Conservation (phyloP, 164 flowering plant species). For the Magnolia sinica region DNA sequence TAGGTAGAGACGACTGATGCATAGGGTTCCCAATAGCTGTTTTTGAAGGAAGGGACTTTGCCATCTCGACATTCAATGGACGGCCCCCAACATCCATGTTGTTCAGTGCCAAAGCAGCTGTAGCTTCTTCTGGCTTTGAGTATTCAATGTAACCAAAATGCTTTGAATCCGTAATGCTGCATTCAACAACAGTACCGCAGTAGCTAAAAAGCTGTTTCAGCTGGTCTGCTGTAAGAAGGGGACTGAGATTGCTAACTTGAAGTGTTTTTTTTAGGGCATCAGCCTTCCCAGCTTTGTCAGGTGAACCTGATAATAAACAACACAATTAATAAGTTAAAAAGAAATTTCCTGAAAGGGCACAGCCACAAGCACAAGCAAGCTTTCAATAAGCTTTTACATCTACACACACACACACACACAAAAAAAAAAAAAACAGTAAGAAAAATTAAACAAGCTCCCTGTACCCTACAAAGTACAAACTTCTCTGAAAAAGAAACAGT, state of each 20-base stretch:
- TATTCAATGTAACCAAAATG: conserved; percentile 93
- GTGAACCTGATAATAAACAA: conserved; percentile 39
- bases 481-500: neutral
- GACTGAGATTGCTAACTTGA: conserved; percentile 95
- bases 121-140: conserved; percentile 95
- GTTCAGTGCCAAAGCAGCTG: conserved; percentile 82
- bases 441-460: neutral
- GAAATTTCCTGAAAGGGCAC: neutral
- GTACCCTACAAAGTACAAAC: neutral
- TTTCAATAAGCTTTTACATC: neutral
- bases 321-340: conserved; percentile 2
- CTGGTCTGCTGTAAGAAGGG: conserved; percentile 87
- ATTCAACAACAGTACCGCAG: conserved; percentile 90
- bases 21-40: conserved; percentile 37
- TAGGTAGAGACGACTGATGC: conserved; percentile 70
- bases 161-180: conserved; percentile 86
- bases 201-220: conserved; percentile 84
- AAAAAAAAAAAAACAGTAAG: neutral
- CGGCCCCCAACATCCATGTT: conserved; percentile 96
- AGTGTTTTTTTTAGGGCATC: conserved; percentile 72
- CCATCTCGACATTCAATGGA: conserved; percentile 97
- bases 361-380: neutral
- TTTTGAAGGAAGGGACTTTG: conserved; percentile 87
- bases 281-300: conserved; percentile 55
- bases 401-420: no score